Conservation (phyloP, 176 grass and related monocot species). For the Poa pratensis region DNA sequence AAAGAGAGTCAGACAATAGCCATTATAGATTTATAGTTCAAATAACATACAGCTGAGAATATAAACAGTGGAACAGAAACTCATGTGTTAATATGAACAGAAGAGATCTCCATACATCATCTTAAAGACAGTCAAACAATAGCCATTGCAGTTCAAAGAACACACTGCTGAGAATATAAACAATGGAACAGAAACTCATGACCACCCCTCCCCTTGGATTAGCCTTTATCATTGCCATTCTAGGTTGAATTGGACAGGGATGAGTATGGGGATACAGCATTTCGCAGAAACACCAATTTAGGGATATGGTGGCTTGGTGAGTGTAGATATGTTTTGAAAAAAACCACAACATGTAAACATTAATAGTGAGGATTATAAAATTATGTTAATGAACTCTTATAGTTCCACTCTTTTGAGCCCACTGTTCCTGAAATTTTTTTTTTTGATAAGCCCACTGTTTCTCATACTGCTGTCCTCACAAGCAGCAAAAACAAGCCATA, state of each 20-base stretch:
- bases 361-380: not conserved
- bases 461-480: not conserved
- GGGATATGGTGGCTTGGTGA: not conserved
- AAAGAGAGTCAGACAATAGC: not conserved
- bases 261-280: not conserved
- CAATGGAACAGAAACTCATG: not conserved
- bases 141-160: not conserved
- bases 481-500: not conserved
- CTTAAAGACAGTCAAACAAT: not conserved
- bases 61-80: not conserved
- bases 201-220: not conserved
- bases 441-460: too few species aligned
- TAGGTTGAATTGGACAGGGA: not conserved
- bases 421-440: too few species aligned
- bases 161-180: not conserved
- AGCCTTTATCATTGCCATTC: not conserved
- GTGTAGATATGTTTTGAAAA: not conserved
- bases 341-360: not conserved
- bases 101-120: not conserved
- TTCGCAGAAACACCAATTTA: not conserved
- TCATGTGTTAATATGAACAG: slow-evolving; percentile 5
- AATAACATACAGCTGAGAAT: not conserved
- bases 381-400: not conserved
- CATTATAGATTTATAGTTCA: not conserved
- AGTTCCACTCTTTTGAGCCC: not conserved